Evolutionary conservation across 169 alveolate species (phyloP).

Genomic region (Toxoplasma gondii): DNA sequence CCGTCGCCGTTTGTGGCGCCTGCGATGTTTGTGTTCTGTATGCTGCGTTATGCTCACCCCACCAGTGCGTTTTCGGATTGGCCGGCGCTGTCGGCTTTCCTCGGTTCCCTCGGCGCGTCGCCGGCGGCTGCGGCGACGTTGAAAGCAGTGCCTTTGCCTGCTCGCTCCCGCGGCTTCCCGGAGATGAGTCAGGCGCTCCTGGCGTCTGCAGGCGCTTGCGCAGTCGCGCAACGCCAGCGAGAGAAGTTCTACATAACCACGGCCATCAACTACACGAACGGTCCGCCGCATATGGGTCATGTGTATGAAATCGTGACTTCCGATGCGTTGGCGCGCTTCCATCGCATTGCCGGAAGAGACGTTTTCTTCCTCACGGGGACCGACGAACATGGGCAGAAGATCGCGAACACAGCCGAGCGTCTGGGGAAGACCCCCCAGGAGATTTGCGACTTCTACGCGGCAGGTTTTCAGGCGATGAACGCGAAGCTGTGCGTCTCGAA

Average conservation of each 20-base stretch:
- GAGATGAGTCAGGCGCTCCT: background rate
- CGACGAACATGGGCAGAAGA: conserved; percentile 94
- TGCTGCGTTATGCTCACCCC: conserved; percentile 4
- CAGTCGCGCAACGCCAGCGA: background rate
- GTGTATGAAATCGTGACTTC: conserved; percentile 83
- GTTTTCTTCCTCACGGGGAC: conserved; percentile 90
- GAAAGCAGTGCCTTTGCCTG: background rate
- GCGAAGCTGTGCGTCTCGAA: conserved; percentile 71
- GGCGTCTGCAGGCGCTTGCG: background rate
- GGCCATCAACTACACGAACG: conserved; percentile 94
- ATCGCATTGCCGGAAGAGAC: conserved; percentile 81
- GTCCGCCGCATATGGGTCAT: conserved; percentile 95
- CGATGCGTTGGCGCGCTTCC: conserved; percentile 81
- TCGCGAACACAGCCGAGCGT: conserved; percentile 88
- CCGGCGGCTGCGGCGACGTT: background rate
- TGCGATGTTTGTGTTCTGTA: background rate
- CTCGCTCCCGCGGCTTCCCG: background rate
- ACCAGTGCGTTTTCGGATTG: conserved; percentile 25
- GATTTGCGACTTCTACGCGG: conserved; percentile 79
- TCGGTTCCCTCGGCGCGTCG: background rate
- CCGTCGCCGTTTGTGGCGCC: background rate
- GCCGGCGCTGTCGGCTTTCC: background rate
- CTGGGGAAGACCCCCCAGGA: conserved; percentile 82
- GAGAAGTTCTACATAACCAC: conserved; percentile 83
- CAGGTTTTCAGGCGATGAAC: conserved; percentile 65